Evolutionary conservation across 225 moss, liverwort and hornwort species (phyloP).

Genomic region (Marchantia paleacea): DNA sequence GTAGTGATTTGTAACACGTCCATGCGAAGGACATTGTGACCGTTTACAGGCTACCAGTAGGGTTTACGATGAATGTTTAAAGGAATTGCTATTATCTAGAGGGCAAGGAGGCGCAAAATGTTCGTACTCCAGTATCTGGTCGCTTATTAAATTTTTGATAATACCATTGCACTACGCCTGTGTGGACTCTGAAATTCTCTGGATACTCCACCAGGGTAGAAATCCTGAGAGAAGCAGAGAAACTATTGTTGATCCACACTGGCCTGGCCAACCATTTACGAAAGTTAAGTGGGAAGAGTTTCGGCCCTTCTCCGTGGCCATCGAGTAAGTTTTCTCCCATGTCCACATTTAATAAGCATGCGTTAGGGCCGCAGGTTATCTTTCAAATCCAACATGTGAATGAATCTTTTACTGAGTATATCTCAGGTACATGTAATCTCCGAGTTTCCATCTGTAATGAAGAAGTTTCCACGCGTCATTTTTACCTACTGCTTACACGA

Average conservation of each 20-base stretch:
- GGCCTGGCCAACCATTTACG: neutral
- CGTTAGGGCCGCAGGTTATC: too few species aligned
- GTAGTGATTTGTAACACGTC: too few species aligned
- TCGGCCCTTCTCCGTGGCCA: neutral
- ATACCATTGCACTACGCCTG: neutral
- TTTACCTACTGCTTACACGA: too few species aligned
- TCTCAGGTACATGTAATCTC: too few species aligned
- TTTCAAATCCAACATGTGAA: too few species aligned
- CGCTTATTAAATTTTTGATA: constrained; percentile 4
- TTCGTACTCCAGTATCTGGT: neutral
- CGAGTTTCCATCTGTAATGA: too few species aligned
- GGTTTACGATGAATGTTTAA: neutral
- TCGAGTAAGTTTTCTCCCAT: neutral
- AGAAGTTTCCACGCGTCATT: too few species aligned
- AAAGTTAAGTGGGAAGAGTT: neutral
- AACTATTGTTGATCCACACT: neutral
- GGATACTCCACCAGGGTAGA: neutral
- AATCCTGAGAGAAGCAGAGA: neutral
- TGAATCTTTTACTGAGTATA: too few species aligned
- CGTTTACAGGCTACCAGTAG: constrained; percentile 1
- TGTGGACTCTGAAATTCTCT: neutral
- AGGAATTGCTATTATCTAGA: neutral
- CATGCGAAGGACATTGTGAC: neutral
- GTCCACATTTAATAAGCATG: too few species aligned
- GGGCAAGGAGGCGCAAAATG: neutral